A percentile compares a stretch with the other conserved stretches of the same genome.
These are phyloP conservation scores for Mycena maculata DNA, from an alignment of 768 basidiomycete genomes.

Conservation along the genomic window DNA sequence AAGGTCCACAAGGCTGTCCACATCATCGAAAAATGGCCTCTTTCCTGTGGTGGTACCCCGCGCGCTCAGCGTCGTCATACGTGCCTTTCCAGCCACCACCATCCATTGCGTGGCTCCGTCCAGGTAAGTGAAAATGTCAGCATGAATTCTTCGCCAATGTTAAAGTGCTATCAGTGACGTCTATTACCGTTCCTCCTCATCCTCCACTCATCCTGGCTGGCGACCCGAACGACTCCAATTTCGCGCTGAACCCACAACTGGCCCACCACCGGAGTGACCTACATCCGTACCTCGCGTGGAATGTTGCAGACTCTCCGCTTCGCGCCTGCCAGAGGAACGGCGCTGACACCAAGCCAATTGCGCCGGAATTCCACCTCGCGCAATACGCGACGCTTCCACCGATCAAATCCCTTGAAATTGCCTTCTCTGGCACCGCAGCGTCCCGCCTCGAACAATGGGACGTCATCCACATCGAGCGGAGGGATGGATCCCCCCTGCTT, in stretches of 20 bases:
- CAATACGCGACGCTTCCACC: slow-evolving; percentile 6
- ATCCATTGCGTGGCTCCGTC: too few species aligned
- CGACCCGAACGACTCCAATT: too few species aligned
- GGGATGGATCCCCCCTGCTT: background rate
- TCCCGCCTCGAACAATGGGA: background rate
- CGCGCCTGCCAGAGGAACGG: background rate
- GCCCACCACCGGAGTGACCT: background rate
- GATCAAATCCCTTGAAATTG: background rate
- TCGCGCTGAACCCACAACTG: background rate
- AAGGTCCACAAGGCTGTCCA: too few species aligned
- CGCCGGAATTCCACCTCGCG: background rate
- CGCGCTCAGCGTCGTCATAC: too few species aligned
- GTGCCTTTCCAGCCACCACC: too few species aligned
- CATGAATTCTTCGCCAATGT: too few species aligned
- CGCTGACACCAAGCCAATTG: background rate
- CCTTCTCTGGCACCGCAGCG: background rate
- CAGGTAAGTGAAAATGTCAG: too few species aligned
- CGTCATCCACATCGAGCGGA: slow-evolving; percentile 13
- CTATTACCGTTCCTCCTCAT: too few species aligned
- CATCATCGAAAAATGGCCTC: too few species aligned
- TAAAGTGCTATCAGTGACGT: too few species aligned
- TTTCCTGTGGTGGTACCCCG: too few species aligned
- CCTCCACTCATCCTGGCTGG: too few species aligned
- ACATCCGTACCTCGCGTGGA: slow-evolving; percentile 11
- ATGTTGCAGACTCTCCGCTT: background rate